phyloP scores from a whole-genome alignment of 208 protist species.

The Angomonas deanei region DNA sequence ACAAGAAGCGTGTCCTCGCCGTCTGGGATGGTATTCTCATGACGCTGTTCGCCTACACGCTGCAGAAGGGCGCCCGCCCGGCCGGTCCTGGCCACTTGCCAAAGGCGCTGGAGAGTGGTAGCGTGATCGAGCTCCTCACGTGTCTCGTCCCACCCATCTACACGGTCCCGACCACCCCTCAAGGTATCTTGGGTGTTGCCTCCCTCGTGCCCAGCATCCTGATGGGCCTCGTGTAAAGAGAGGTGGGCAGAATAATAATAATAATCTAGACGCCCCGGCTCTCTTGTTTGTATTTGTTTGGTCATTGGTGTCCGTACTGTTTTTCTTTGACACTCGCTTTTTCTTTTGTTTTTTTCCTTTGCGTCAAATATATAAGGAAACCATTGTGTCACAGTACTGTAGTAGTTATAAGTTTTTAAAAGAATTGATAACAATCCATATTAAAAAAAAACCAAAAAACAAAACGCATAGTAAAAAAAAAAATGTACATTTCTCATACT shows the following conservation, averaged over 20 bases:
- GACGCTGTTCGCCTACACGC: conserved; percentile 70
- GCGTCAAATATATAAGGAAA: no score
- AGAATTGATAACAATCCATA: no score
- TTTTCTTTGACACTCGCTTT: not conserved
- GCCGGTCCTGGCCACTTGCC: conserved; percentile 31
- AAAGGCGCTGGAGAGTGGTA: conserved; percentile 35
- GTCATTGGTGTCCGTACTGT: no score
- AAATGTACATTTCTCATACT: no score
- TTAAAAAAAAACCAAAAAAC: no score
- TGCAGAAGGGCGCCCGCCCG: conserved; percentile 53
- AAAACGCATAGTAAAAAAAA: no score
- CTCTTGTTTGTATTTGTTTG: not conserved
- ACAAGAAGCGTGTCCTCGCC: conserved; percentile 50
- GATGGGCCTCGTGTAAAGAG: conserved; percentile 39
- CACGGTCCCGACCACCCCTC: conserved; percentile 35
- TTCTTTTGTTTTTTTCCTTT: no score
- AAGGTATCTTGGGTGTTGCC: conserved; percentile 68
- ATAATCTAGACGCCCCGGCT: no score
- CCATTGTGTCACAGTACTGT: no score
- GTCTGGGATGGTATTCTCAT: conserved; percentile 52
- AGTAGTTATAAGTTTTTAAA: no score
- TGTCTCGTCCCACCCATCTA: conserved; percentile 47
- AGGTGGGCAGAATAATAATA: not conserved
- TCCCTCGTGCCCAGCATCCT: conserved; percentile 57
- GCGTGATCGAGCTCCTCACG: conserved; percentile 46